Conservation (phyloP, 306 rosid genomes). For the Calophaca sinica region DNA sequence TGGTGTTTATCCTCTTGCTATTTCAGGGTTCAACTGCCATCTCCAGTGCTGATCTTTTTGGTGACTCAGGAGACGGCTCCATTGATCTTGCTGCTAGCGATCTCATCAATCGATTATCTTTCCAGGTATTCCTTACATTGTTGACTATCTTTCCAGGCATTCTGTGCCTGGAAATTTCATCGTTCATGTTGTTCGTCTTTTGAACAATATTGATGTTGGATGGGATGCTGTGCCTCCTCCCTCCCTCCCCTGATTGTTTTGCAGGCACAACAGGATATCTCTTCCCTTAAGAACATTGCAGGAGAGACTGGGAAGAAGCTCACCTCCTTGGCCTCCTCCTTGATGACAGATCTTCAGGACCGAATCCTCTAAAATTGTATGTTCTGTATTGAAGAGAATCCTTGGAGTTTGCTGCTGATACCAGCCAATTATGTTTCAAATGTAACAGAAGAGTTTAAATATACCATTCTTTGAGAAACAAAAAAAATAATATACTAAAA, state of each 20-base stretch:
- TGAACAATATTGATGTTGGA: constrained; percentile 11
- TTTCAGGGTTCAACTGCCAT: constrained; percentile 79
- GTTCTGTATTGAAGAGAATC: constrained; percentile 41
- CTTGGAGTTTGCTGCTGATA: constrained; percentile 27
- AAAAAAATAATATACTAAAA: constrained; percentile 38
- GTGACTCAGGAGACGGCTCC: constrained; percentile 57
- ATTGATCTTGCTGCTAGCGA: constrained; percentile 72
- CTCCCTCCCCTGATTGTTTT: constrained; percentile 12
- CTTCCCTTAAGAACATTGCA: constrained; percentile 83
- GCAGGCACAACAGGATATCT: constrained; percentile 90
- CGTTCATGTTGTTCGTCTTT: not conserved
- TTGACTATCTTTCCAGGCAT: constrained; percentile 71
- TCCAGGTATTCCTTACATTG: constrained; percentile 59
- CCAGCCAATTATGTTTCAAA: constrained; percentile 49
- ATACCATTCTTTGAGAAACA: constrained; percentile 49
- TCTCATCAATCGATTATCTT: constrained; percentile 74
- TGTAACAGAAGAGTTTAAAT: constrained; percentile 48
- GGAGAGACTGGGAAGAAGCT: constrained; percentile 97
- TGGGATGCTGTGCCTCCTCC: not conserved
- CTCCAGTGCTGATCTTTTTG: constrained; percentile 91
- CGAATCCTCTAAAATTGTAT: constrained; percentile 74
- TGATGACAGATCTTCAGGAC: constrained; percentile 89
- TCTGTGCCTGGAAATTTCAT: constrained; percentile 10
- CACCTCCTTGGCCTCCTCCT: constrained; percentile 76
- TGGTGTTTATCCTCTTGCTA: constrained; percentile 23